Percentiles rank a stretch among this genome's conserved stretches.
phyloP scores from a whole-genome alignment of 495 filamentous ascomycete species.

The Aspergillus incahuasiensis region DNA sequence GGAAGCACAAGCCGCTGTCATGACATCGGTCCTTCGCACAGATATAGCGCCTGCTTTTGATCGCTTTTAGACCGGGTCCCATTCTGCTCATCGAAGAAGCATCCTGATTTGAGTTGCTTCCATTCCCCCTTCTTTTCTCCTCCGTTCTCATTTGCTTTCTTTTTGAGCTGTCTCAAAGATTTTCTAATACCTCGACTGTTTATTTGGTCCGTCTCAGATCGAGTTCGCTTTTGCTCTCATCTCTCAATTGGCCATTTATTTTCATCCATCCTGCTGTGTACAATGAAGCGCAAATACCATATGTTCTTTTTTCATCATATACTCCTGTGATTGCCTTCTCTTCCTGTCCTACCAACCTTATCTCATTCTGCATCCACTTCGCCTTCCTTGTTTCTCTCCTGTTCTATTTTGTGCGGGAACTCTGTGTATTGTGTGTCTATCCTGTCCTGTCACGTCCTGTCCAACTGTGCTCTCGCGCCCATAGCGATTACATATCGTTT shows the following conservation, averaged over 20 bases:
- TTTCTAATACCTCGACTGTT: slow-evolving; percentile 21
- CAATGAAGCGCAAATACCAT: slow-evolving; percentile 49
- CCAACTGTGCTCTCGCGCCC: background rate
- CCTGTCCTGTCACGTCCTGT: background rate
- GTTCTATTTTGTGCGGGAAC: background rate
- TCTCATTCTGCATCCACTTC: slow-evolving; percentile 17
- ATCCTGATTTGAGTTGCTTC: no score
- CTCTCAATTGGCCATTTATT: slow-evolving; percentile 16
- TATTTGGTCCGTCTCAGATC: slow-evolving; percentile 16
- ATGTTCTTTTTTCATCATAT: slow-evolving; percentile 18
- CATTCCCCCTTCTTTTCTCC: background rate
- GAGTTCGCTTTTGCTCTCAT: slow-evolving; percentile 12
- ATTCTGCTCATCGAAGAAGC: slow-evolving; percentile 11
- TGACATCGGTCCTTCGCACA: slow-evolving; percentile 24
- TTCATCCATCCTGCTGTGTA: slow-evolving; percentile 28
- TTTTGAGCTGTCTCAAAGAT: slow-evolving; percentile 9
- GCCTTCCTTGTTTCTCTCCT: slow-evolving; percentile 7
- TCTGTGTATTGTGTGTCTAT: background rate
- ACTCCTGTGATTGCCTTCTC: slow-evolving; percentile 23
- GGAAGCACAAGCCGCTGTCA: slow-evolving; percentile 55
- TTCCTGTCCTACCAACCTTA: slow-evolving; percentile 21
- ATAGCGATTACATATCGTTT: slow-evolving; percentile 5
- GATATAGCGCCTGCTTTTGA: slow-evolving; percentile 10
- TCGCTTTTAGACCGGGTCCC: slow-evolving; percentile 15
- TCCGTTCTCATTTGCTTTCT: slow-evolving; percentile 8